Evolutionary conservation across 2,329 filamentous ascomycete genomes (phyloP).

Genomic region (Arthrobotrys musiformis): DNA sequence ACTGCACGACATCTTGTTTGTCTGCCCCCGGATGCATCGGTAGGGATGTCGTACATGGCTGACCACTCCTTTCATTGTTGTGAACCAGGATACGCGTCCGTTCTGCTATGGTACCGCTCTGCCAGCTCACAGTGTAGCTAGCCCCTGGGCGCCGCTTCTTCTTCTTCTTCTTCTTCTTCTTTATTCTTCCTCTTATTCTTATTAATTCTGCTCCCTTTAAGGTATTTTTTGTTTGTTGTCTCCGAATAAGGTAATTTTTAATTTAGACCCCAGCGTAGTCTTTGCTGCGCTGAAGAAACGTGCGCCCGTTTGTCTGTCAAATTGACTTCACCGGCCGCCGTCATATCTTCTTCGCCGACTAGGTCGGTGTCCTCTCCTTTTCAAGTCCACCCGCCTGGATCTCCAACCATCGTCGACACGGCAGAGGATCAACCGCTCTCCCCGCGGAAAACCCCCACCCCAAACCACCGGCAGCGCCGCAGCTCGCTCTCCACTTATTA

Average conservation of each 20-base stretch:
- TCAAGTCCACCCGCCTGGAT: slow-evolving; percentile 25
- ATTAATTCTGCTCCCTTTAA: no score
- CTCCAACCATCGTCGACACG: slow-evolving; percentile 37
- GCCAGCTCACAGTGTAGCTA: slow-evolving; percentile 5
- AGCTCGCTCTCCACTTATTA: slow-evolving; percentile 52
- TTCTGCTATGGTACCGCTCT: slow-evolving; percentile 19
- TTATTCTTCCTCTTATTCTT: neutral
- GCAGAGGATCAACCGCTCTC: slow-evolving; percentile 17
- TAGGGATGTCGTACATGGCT: no score
- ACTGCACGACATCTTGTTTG: no score
- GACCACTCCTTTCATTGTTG: neutral
- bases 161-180: neutral
- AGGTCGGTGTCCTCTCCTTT: slow-evolving; percentile 50
- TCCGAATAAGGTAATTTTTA: neutral
- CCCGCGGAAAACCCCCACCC: slow-evolving; percentile 44
- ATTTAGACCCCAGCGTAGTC: slow-evolving; percentile 12
- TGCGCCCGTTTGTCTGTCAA: slow-evolving; percentile 36
- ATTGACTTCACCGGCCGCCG: slow-evolving; percentile 30
- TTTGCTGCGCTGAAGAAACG: slow-evolving; percentile 1
- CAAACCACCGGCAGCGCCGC: slow-evolving; percentile 49
- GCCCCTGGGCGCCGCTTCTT: slow-evolving; percentile 1
- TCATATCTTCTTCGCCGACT: slow-evolving; percentile 28
- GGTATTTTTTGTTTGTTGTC: neutral
- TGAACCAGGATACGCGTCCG: slow-evolving; percentile 15
- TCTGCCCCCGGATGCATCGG: no score